Evolutionary conservation across 2,329 filamentous ascomycete species (phyloP).

Genomic region (Hymenoscyphus occultus): DNA sequence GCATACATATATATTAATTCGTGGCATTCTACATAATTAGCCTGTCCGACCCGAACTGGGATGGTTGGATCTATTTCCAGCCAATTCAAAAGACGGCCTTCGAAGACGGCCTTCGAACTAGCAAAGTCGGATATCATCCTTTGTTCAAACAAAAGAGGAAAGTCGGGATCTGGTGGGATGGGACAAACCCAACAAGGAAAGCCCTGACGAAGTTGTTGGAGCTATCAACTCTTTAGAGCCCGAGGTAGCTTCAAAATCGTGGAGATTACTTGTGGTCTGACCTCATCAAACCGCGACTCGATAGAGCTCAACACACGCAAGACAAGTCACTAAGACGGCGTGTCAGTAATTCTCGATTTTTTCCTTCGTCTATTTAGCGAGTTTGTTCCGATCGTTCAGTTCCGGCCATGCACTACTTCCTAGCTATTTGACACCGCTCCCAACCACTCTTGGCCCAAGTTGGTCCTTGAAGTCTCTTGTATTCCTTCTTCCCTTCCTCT

Average conservation of each 20-base stretch:
- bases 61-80: background rate
- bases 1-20: background rate
- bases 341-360: background rate
- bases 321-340: background rate
- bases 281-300: background rate
- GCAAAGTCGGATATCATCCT: background rate
- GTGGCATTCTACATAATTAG: background rate
- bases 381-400: background rate
- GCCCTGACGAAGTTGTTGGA: background rate
- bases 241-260: background rate
- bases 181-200: background rate
- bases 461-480: background rate
- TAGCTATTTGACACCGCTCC: background rate
- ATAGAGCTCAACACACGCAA: background rate
- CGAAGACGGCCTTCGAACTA: background rate
- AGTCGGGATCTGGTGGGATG: background rate
- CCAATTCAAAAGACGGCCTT: background rate
- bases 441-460: too few species aligned
- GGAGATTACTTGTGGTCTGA: background rate
- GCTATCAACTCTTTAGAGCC: background rate
- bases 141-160: background rate
- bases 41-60: background rate
- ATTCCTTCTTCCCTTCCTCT: background rate
- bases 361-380: background rate
- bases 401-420: background rate